phyloP scores from a whole-genome alignment of 2,329 filamentous ascomycete species.

The Lachnellula cervina region DNA sequence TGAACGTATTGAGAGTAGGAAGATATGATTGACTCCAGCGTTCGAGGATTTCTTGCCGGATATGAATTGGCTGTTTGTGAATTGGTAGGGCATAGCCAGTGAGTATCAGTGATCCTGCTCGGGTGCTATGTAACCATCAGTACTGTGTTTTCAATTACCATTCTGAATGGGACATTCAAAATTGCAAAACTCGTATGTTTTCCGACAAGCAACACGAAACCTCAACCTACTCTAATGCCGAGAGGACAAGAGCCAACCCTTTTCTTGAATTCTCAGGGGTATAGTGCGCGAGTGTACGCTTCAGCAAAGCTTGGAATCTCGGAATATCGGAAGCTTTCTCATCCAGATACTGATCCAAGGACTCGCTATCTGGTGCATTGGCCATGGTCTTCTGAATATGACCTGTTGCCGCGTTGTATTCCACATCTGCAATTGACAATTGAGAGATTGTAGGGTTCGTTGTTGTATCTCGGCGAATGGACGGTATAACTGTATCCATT shows the following conservation, averaged over 20 bases:
- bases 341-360: constrained; percentile 48
- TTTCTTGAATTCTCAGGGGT: constrained; percentile 26
- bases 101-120: constrained; percentile 57
- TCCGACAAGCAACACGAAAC: neutral
- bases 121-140: constrained; percentile 43
- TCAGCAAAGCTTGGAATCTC: constrained; percentile 47
- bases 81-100: constrained; percentile 64
- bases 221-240: constrained; percentile 26
- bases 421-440: constrained; percentile 44
- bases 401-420: constrained; percentile 45
- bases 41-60: constrained; percentile 58
- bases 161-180: constrained; percentile 9
- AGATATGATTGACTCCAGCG: constrained; percentile 58
- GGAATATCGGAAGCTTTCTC: constrained; percentile 48
- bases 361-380: constrained; percentile 37
- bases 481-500: constrained; percentile 56
- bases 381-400: constrained; percentile 34
- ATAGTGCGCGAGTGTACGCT: constrained; percentile 36
- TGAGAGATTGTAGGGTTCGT: constrained; percentile 28
- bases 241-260: constrained; percentile 23
- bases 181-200: neutral
- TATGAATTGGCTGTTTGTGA: constrained; percentile 53
- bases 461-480: constrained; percentile 41
- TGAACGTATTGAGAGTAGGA: constrained; percentile 48
- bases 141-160: neutral